Conservation (phyloP, 1,284 basidiomycete species). For the Cutaneotrichosporon dermatis region DNA sequence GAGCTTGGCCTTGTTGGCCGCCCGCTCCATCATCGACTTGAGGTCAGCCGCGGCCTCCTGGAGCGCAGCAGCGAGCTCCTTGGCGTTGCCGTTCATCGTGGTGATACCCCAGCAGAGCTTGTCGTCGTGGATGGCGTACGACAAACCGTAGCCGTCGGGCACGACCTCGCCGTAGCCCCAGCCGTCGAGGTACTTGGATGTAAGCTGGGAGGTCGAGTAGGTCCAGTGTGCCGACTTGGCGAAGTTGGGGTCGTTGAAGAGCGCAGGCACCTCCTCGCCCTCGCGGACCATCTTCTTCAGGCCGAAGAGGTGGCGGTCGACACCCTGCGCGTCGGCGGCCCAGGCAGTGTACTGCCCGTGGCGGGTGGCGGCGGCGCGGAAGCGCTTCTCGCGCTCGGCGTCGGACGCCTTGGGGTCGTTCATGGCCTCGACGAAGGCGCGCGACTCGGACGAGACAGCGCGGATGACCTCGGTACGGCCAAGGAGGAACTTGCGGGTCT, state of each 20-base stretch:
- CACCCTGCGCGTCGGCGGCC: slow-evolving; percentile 90
- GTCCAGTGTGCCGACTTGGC: slow-evolving; percentile 79
- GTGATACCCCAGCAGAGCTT: slow-evolving; percentile 93
- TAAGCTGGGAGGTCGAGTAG: slow-evolving; percentile 84
- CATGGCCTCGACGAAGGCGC: slow-evolving; percentile 87
- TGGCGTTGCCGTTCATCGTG: slow-evolving; percentile 63
- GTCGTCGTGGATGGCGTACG: slow-evolving; percentile 84
- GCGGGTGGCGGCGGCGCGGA: slow-evolving; percentile 71
- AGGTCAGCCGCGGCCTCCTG: slow-evolving; percentile 75
- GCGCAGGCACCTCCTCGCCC: slow-evolving; percentile 68
- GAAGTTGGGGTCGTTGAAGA: slow-evolving; percentile 77
- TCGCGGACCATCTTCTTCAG: slow-evolving; percentile 75
- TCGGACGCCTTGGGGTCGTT: slow-evolving; percentile 59
- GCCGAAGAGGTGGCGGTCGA: slow-evolving; percentile 93
- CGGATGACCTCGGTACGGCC: slow-evolving; percentile 95
- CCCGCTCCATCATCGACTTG: slow-evolving; percentile 67
- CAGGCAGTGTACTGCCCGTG: slow-evolving; percentile 84
- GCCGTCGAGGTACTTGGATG: slow-evolving; percentile 76
- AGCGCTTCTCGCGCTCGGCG: slow-evolving; percentile 61
- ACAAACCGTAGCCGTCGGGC: slow-evolving; percentile 85
- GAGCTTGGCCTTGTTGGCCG: slow-evolving; percentile 44
- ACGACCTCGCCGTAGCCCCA: slow-evolving; percentile 98
- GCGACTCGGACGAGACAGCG: slow-evolving; percentile 73
- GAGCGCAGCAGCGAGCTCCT: slow-evolving; percentile 64
- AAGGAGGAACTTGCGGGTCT: slow-evolving; percentile 86